A percentile compares a stretch with the other conserved stretches of the same genome.
Evolutionary conservation across 2,329 filamentous ascomycete species (phyloP).

Genomic region (Ilyonectria robusta): DNA sequence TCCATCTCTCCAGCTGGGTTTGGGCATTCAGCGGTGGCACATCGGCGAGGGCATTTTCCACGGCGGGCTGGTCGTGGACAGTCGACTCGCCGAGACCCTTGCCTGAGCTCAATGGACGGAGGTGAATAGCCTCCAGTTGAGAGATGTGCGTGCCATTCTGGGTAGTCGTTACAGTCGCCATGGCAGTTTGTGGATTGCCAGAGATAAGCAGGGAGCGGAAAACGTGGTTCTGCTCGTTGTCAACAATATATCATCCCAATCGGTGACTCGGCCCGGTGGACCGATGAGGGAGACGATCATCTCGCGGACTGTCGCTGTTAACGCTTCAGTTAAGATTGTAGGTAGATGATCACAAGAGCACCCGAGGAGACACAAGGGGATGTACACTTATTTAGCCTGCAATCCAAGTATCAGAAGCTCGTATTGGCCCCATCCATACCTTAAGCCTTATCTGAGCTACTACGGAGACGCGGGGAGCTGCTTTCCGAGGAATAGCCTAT

Average conservation of each 20-base stretch:
- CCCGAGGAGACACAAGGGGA: no score
- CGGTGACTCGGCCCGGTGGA: no score
- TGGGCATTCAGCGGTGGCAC: conserved; percentile 48
- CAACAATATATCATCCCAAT: background rate
- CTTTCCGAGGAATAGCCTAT: no score
- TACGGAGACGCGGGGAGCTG: no score
- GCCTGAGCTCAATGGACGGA: background rate
- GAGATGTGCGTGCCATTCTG: background rate
- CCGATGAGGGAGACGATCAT: no score
- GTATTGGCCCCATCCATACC: no score
- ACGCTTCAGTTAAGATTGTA: no score
- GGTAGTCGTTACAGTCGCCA: conserved; percentile 1
- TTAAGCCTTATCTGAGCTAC: no score
- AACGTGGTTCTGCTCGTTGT: background rate
- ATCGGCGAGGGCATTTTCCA: conserved; percentile 21
- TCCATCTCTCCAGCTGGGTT: conserved; percentile 52
- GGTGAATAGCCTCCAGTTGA: conserved; percentile 13
- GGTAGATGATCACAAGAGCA: no score
- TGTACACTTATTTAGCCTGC: no score
- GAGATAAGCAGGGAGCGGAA: background rate
- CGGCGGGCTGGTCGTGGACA: background rate
- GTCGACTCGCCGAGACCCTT: background rate
- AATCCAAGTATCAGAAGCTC: no score
- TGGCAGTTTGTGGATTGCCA: background rate
- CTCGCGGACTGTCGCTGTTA: no score